Base-by-base conservation (phyloP, 352 stramenopile species). In the Phytophthora lateralis region DNA sequence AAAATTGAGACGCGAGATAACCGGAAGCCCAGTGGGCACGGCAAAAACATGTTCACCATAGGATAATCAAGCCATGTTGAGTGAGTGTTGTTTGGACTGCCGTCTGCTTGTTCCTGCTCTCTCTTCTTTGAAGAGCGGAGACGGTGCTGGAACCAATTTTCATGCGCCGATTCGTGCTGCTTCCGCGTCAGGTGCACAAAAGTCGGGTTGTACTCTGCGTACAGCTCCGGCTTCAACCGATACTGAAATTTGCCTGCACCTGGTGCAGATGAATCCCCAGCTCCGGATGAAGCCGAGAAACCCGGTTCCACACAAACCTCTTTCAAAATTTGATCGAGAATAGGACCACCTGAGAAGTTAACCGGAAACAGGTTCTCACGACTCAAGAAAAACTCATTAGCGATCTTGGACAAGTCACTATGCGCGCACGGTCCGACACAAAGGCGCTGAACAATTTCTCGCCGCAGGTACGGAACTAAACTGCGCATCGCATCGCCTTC, bases 161-260 rank as follows among this genome's bases (percentile, higher is more conserved):
- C 82, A 59, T 93, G 87, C 9, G 89, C 87, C 42, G 84, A 85
- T 55, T 95, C 87, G 54, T 96, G 88, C 35, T 96, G 87, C 44
- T 96, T 93, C 32, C 87, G 77, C 18, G 89, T 93, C 46, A 96
- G 57, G 47, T 95, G 85, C n/a, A 93, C 81, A 52, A 93, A 95
- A 6, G 85, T 90, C 12, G 89, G 84, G 45, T 89, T 84, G 70
- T 96, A 96, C 60, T 95, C 84, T 21, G 85, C 82, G 41, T 87
- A 91, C 6, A 91, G 69, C 57, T 93, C 79, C 0, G 89, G 80
- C 39, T 93, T 91, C 17, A 96, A 72, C 0, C 81, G 80, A 69
- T 94, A 96, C 61, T 89, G 80, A 37, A 91, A 86, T 53, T 91
- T 93, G 14, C 81, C 79, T 27, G 64, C 73, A 1, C 50, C 59